Base-by-base conservation (phyloP, 306 rosid genomes). In the Vicia villosa region DNA sequence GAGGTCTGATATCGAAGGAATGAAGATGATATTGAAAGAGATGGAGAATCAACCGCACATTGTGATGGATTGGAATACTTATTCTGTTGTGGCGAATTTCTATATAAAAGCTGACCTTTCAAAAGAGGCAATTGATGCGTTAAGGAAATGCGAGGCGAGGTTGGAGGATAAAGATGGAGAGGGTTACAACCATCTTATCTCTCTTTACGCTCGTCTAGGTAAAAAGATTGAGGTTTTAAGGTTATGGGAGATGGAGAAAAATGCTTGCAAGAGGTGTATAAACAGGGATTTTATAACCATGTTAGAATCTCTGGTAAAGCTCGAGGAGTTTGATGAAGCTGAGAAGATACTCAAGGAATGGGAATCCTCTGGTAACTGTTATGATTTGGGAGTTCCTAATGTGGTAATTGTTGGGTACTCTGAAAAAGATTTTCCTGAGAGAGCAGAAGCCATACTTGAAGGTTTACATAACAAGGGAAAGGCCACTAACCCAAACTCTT, bases 31-130 rank as follows among this genome's bases (percentile, higher is more conserved):
- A 61, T 79, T 94, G 74, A 74, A 70, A 46, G 96, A 90, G 76
- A 88, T 94, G 97, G 92, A 90, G 77, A 26, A 72, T 62, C 90
- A 81, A 81, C 57, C 86, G 26, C 70, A 84, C 64, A 76, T 90
- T 64, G 81, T 70, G 67, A 81, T 85, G 96, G 98, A 88, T 21
- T 93, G 96, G 97, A 90, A 93, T 75, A 90, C 90, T 6, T 90
- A 90, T 37, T 75, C 97, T 4, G 90, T 87, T 0, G 87, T 72
- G 45, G 97, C 96, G 7, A 87, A 87, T 82, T 78, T 80, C 37
- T 90, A 81, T 36, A 71, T 83, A 58, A 88, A 88, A 80, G 85
- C 81, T 10, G 86, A 74, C 36, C 77, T 75, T 40, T 42, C 69
- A 0, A 20, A 73, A 17, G 76, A 90, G 78, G 97, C 95, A 0